These are phyloP conservation scores for Aspergillus unguis DNA, from an alignment of 2,329 filamentous ascomycete species.

Conservation along the genomic window DNA sequence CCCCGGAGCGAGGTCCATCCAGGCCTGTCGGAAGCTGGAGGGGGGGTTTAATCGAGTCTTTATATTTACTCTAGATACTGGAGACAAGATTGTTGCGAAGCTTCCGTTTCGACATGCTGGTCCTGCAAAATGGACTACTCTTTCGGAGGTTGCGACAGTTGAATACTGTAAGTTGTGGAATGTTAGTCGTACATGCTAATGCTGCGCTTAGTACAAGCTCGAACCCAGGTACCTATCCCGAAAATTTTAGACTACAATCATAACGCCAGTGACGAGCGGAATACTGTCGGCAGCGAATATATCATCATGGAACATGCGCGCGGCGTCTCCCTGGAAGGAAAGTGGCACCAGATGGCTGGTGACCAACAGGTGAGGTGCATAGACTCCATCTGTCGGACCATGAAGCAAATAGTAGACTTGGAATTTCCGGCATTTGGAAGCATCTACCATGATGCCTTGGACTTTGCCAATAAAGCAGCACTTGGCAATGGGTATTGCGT, in stretches of 20 bases:
- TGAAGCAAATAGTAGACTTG: constrained; percentile 17
- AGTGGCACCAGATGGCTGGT: constrained; percentile 31
- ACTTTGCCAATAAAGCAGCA: constrained; percentile 11
- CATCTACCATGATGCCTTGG: constrained; percentile 29
- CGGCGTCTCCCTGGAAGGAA: constrained; percentile 32
- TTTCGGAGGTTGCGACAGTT: constrained; percentile 48
- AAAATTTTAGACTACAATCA: constrained; percentile 44
- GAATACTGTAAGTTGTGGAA: constrained; percentile 33
- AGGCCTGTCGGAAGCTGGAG: constrained; percentile 42
- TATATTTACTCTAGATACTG: constrained; percentile 41
- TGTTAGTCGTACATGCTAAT: neutral
- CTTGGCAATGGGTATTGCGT: constrained; percentile 30
- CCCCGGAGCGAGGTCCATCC: constrained; percentile 34
- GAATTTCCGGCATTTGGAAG: constrained; percentile 37
- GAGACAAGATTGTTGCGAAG: constrained; percentile 37
- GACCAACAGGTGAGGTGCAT: constrained; percentile 28
- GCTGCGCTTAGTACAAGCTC: constrained; percentile 30
- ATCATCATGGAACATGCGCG: constrained; percentile 40
- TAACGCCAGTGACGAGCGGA: constrained; percentile 25
- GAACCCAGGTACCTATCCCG: constrained; percentile 43
- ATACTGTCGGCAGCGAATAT: constrained; percentile 36
- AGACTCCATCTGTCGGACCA: constrained; percentile 8
- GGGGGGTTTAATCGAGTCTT: constrained; percentile 47
- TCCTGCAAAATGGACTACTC: constrained; percentile 35
- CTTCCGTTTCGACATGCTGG: constrained; percentile 42